These are phyloP conservation scores for Fusarium sp. DNA, from an alignment of 2,329 filamentous ascomycete genomes.

Conservation along the genomic window DNA sequence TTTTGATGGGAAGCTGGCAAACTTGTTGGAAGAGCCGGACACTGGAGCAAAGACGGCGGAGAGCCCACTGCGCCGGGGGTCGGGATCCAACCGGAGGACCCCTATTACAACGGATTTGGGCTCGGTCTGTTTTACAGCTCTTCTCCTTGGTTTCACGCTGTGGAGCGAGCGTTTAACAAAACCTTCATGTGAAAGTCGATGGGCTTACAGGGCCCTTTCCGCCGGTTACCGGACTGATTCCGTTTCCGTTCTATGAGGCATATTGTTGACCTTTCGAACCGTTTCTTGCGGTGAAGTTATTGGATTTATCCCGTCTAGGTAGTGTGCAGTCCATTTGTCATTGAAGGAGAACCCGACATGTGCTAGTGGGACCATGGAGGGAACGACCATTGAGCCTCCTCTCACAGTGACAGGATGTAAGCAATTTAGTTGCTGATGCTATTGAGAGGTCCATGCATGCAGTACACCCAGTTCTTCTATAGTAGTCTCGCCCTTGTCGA, in stretches of 20 bases:
- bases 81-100: slow-evolving; percentile 40
- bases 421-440: not conserved
- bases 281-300: slow-evolving; percentile 16
- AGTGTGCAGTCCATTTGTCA: slow-evolving; percentile 19
- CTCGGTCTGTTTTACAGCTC: slow-evolving; percentile 15
- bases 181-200: not conserved
- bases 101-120: slow-evolving; percentile 37
- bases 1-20: slow-evolving; percentile 13
- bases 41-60: slow-evolving; percentile 1
- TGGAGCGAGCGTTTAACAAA: not conserved
- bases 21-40: not conserved
- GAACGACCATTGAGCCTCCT: slow-evolving; percentile 12
- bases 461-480: not conserved
- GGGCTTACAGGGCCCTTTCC: not conserved
- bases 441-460: not conserved
- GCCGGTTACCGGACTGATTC: not conserved
- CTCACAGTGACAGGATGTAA: not conserved
- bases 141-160: not conserved
- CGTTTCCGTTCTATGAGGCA: not conserved
- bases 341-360: slow-evolving; percentile 12
- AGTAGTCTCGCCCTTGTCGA: not conserved
- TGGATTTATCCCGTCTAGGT: not conserved
- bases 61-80: slow-evolving; percentile 4
- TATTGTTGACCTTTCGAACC: slow-evolving; percentile 14
- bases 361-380: slow-evolving; percentile 2